These are phyloP conservation scores for Phellinidium pouzarii DNA, from an alignment of 1,284 basidiomycete species.

Conservation along the genomic window DNA sequence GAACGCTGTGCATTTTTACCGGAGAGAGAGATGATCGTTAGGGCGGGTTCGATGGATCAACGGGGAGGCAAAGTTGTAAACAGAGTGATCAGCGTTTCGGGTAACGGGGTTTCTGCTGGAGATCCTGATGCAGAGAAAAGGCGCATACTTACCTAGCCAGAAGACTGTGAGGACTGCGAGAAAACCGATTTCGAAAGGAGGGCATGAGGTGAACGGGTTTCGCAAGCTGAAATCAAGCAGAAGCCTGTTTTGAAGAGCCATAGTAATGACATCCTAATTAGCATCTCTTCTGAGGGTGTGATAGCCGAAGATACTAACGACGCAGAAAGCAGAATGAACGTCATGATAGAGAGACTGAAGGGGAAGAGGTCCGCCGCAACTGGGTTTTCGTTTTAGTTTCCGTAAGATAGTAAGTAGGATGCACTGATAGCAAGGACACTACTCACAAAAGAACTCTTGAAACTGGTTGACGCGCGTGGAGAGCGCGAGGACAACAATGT, in stretches of 20 bases:
- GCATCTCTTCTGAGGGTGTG: neutral
- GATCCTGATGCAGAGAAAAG: neutral
- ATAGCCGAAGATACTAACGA: constrained; percentile 31
- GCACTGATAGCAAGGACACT: neutral
- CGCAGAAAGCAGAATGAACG: constrained; percentile 36
- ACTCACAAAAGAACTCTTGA: constrained; percentile 55
- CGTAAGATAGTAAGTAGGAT: too few relatives aligned
- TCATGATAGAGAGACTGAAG: constrained; percentile 47
- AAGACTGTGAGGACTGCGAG: constrained; percentile 41
- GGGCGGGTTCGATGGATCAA: too few relatives aligned
- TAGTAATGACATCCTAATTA: neutral
- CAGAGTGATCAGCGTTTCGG: too few relatives aligned
- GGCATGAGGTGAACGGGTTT: constrained; percentile 38
- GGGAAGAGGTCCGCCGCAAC: constrained; percentile 54
- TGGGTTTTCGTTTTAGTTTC: constrained; percentile 26
- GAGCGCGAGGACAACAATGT: constrained; percentile 47
- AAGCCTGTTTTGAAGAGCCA: constrained; percentile 29
- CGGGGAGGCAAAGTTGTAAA: neutral
- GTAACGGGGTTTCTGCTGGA: neutral
- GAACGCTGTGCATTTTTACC: constrained; percentile 34
- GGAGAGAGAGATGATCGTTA: too few relatives aligned
- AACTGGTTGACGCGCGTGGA: constrained; percentile 47
- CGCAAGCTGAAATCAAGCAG: constrained; percentile 35
- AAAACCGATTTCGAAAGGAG: constrained; percentile 42
- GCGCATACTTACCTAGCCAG: constrained; percentile 42